These are phyloP conservation scores for Cyphellophora attinorum DNA, from an alignment of 2,329 filamentous ascomycete species.

Conservation along the genomic window DNA sequence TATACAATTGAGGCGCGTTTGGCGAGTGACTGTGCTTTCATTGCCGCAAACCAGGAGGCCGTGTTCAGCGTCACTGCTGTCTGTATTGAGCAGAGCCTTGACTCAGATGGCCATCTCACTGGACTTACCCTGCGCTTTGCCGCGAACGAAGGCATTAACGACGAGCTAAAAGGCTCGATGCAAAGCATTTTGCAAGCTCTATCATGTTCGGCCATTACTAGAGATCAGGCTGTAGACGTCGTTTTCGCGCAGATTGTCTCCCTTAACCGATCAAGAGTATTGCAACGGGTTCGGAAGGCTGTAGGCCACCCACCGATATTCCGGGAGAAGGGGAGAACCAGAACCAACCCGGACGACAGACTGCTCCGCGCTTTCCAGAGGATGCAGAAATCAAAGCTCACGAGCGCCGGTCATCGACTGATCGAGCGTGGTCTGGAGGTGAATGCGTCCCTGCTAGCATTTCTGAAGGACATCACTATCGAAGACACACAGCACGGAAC, in stretches of 20 bases:
- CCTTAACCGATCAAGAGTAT: slow-evolving; percentile 5
- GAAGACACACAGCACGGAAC: background rate
- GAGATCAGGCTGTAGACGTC: slow-evolving; percentile 2
- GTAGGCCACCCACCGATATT: slow-evolving; percentile 3
- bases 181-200: slow-evolving; percentile 3
- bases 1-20: slow-evolving; percentile 19
- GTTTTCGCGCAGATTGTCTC: slow-evolving; percentile 2
- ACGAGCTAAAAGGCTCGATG: slow-evolving; percentile 1
- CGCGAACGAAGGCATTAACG: slow-evolving; percentile 8
- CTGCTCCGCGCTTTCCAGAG: background rate
- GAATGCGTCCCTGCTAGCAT: background rate
- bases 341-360: background rate
- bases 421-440: background rate
- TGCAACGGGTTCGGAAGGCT: slow-evolving; percentile 3
- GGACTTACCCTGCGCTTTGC: slow-evolving; percentile 2
- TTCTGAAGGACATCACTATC: background rate
- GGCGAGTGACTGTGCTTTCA: slow-evolving; percentile 22
- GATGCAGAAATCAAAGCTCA: background rate
- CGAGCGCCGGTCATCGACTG: background rate
- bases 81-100: slow-evolving; percentile 22
- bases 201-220: slow-evolving; percentile 2
- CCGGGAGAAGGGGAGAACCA: background rate
- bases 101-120: background rate
- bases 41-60: slow-evolving; percentile 21
- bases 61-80: slow-evolving; percentile 21